phyloP scores from a whole-genome alignment of 2,329 filamentous ascomycete species.

The Penicillium sp. region DNA sequence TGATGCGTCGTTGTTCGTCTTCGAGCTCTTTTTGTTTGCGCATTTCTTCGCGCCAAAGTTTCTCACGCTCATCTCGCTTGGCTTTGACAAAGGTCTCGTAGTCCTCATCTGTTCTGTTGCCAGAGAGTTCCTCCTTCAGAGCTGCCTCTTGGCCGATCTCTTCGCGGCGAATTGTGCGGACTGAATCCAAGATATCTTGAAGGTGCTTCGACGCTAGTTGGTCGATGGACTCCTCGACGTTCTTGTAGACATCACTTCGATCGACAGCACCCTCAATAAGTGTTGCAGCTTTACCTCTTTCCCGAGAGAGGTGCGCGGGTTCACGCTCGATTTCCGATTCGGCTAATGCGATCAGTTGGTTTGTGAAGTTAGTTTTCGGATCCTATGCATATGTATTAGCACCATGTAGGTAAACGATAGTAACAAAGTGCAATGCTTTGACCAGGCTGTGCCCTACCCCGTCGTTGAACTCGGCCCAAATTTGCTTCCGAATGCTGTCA shows the following conservation, averaged over 20 bases:
- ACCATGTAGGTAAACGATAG: conserved; percentile 2
- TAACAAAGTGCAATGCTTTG: neutral
- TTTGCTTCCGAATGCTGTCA: conserved; percentile 61
- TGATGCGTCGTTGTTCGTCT: conserved; percentile 42
- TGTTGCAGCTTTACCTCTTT: conserved; percentile 62
- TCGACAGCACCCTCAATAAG: conserved; percentile 66
- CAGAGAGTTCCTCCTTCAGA: conserved; percentile 55
- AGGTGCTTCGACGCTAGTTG: conserved; percentile 57
- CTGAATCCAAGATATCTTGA: conserved; percentile 53
- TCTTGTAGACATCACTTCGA: conserved; percentile 62
- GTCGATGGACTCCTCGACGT: conserved; percentile 58
- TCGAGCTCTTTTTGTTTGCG: conserved; percentile 56
- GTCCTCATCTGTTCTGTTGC: conserved; percentile 62
- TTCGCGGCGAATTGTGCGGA: conserved; percentile 58
- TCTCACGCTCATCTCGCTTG: conserved; percentile 55
- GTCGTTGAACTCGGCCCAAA: conserved; percentile 60
- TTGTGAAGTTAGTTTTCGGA: conserved; percentile 54
- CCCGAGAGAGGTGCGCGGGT: conserved; percentile 61
- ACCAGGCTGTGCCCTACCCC: conserved; percentile 45
- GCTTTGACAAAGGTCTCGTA: conserved; percentile 57
- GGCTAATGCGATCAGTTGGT: conserved; percentile 56
- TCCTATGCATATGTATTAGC: conserved; percentile 42
- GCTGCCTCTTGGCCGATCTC: conserved; percentile 62
- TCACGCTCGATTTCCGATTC: conserved; percentile 65
- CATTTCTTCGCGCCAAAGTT: conserved; percentile 51